These are phyloP conservation scores for Dendrobium huoshanense DNA, from an alignment of 106 monocot species.

Conservation along the genomic window DNA sequence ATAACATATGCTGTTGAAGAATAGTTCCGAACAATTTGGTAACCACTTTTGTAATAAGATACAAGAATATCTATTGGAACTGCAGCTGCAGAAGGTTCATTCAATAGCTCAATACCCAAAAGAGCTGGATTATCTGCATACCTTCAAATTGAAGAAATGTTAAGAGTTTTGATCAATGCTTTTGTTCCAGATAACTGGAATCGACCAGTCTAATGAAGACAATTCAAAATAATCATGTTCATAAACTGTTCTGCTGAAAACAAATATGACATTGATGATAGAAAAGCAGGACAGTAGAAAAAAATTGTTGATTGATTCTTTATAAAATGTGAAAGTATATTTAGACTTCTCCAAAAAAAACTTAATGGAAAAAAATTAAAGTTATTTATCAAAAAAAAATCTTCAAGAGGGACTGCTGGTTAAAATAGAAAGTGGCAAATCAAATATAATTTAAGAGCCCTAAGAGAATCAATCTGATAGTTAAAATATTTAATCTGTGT, in stretches of 20 bases:
- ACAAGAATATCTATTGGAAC: slow-evolving; percentile 65
- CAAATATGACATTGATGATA: background rate
- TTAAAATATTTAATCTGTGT: too few relatives aligned
- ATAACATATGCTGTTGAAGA: slow-evolving; percentile 68
- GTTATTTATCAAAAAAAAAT: too few relatives aligned
- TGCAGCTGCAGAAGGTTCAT: slow-evolving; percentile 67
- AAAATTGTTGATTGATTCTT: too few relatives aligned
- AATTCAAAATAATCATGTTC: background rate
- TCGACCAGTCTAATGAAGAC: background rate
- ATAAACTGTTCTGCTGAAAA: background rate
- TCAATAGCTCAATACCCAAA: slow-evolving; percentile 77
- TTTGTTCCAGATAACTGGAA: background rate
- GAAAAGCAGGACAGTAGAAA: too few relatives aligned
- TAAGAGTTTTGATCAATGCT: background rate
- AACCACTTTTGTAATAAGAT: slow-evolving; percentile 67
- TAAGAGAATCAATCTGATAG: too few relatives aligned
- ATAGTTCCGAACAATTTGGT: slow-evolving; percentile 64
- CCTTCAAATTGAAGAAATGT: slow-evolving; percentile 25
- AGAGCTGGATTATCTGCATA: slow-evolving; percentile 61
- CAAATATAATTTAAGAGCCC: too few relatives aligned
- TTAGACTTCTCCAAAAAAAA: too few relatives aligned
- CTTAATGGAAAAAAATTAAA: too few relatives aligned
- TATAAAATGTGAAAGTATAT: too few relatives aligned
- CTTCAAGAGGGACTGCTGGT: too few relatives aligned
- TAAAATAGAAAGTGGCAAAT: too few relatives aligned